Evolutionary conservation across 2,329 filamentous ascomycete genomes (phyloP), one percentile per base, ranked within the genome.

Genomic region (Paraconiothyrium brasiliense): DNA sequence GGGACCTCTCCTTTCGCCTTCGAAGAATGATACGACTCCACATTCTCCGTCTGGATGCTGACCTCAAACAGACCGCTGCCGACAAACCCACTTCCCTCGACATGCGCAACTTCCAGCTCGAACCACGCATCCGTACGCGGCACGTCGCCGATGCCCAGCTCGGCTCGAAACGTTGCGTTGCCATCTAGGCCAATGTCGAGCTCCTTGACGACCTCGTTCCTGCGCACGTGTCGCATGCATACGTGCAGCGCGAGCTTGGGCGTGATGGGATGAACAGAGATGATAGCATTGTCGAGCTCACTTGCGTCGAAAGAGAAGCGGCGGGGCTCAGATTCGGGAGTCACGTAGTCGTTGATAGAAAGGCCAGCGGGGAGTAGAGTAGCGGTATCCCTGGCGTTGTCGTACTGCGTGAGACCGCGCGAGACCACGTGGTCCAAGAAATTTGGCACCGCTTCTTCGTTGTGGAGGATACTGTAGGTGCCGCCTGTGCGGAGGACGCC

Each of bases 41-140:
- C 59, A 37, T 64, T 27, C 54, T 68, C 64, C 43, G 60, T 60
- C 62, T 69, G 64, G 16, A 71, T 59, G 22, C 67, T 63, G 6
- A 71, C 66, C 57, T 71, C 67, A 39, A 71, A 71, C 34, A 71
- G 47, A 41, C 69, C 66, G 22, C 61, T 63, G 2, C 67, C 67
- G 11, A 60, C 64, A 49, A 69, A 32, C 3, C 63, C 59, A 9
- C 57, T 54, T 1, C 62, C 61, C 47, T 63, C 37, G 27, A 60
- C 57, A 64, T 69, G 67, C 27, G 54, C 58, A 20, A 71, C 69
- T 52, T 70, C 69, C 16, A 71, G 55, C 57, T 71, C 69, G 50
- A 69, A 71, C 69, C 69, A 71, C 13, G 67, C 67, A 37, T 71
- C 67, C 4, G 63, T 68, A 10, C 67, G 48, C 9, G 69, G 69